These are phyloP conservation scores for Blepharisma stoltei DNA, from an alignment of 73 alveolate species.

Conservation along the genomic window DNA sequence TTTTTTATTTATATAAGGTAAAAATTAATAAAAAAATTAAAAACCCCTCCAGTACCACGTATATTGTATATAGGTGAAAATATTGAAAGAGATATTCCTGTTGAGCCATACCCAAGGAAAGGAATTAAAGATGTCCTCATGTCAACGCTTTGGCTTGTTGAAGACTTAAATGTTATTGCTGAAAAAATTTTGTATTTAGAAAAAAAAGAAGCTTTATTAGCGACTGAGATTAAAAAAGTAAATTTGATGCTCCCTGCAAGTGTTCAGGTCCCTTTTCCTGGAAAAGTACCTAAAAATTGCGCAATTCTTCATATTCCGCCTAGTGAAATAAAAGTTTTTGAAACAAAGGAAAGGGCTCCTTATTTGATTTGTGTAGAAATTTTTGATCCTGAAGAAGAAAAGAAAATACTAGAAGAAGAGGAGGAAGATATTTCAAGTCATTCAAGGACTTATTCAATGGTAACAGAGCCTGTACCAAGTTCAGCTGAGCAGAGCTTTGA, in stretches of 20 bases:
- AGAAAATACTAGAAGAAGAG: not conserved
- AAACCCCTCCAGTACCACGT: no score
- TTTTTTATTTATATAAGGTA: no score
- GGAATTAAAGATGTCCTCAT: not conserved
- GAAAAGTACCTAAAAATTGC: slow-evolving; percentile 54
- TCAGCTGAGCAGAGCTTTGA: no score
- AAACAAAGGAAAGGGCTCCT: slow-evolving; percentile 90
- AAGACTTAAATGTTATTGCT: slow-evolving; percentile 17
- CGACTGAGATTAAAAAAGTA: slow-evolving; percentile 36
- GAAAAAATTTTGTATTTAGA: not conserved
- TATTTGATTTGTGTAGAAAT: slow-evolving; percentile 76
- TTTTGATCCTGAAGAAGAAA: slow-evolving; percentile 66
- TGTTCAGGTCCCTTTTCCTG: slow-evolving; percentile 53
- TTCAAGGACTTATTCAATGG: no score
- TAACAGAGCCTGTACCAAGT: no score
- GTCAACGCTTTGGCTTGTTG: slow-evolving; percentile 19
- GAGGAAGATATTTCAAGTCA: no score
- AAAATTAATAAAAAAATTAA: no score
- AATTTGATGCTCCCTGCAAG: slow-evolving; percentile 49
- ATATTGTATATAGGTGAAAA: no score
- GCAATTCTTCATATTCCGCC: slow-evolving; percentile 64
- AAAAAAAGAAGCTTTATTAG: slow-evolving; percentile 13
- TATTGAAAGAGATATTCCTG: no score
- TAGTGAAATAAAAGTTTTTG: slow-evolving; percentile 65
- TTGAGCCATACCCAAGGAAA: no score